Base-by-base conservation (phyloP, 139 green algal species). In the Coelastrella sp. region DNA sequence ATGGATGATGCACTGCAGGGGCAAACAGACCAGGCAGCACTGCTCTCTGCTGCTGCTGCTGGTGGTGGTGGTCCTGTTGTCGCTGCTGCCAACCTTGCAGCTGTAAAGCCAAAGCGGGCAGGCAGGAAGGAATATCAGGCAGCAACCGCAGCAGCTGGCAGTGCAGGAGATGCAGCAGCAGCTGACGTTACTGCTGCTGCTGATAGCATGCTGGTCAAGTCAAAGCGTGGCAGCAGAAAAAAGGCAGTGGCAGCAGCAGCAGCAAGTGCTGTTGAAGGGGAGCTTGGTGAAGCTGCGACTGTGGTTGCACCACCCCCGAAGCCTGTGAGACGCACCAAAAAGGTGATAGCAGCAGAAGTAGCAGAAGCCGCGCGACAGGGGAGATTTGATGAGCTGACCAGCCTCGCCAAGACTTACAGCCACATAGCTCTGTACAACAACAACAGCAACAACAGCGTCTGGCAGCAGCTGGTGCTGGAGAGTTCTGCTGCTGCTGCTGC, bases 341-440 rank as follows among this genome's bases (percentile, higher is more conserved):
- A 89, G 72, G 49, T 74, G 56, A 89, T 89, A 35, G 85, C 85
- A 72, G 70, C 66, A 72, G 72, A 89, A 19, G 85, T 89, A 7
- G 19, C n/a, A 58, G 68, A n/a, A n/a, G 85, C 22, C 14, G 85
- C 85, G 19, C 11, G 68, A 0, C 24, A 80, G 22, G 85, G 85
- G 9, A 19, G 58, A 24, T 83, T 89, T 78, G 49, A 61, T 20
- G 72, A 82, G 65, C 70, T 82, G n/a, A 74, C 49, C 11, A 70
- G 49, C 20, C 58, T 89, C 0, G 20, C 25, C 14, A 22, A 25
- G 11, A 89, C 56, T 57, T 89, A 89, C 72, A 89, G 85, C 49
- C 85, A 89, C 57, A 60, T 89, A 8, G 27, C 57, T 6, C 11
- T 89, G 19, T 89, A 73, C 58, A 82, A 49, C 57, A 89, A 12